phyloP scores from a whole-genome alignment of 352 stramenopile species.

The Globisporangium lucens region DNA sequence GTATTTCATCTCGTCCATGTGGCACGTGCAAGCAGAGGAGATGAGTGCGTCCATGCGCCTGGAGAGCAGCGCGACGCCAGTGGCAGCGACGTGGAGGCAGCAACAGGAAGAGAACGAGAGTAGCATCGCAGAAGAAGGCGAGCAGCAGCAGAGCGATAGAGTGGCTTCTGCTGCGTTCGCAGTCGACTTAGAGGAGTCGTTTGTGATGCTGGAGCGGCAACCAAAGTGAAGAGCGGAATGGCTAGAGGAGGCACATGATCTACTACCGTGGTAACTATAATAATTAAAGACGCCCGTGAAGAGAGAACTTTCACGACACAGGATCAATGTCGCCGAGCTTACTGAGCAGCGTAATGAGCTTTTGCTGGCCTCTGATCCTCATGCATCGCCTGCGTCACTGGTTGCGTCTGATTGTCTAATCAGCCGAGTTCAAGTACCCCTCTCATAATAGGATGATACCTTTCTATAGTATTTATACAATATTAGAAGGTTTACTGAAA shows the following conservation, averaged over 20 bases:
- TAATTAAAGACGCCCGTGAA: constrained; percentile 1
- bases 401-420: background rate
- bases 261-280: constrained; percentile 6
- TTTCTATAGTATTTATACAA: background rate
- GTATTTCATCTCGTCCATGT: constrained; percentile 82
- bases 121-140: background rate
- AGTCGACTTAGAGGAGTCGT: constrained; percentile 56
- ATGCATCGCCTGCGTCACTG: background rate
- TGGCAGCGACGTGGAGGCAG: background rate
- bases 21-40: constrained; percentile 74
- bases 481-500: background rate
- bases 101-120: constrained; percentile 11
- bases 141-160: constrained; percentile 12
- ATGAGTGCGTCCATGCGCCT: constrained; percentile 69
- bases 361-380: background rate
- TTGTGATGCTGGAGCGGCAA: constrained; percentile 66
- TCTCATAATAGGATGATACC: background rate
- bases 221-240: constrained; percentile 9
- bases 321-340: background rate
- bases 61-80: constrained; percentile 13
- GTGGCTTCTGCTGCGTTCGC: constrained; percentile 9
- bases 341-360: background rate
- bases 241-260: background rate
- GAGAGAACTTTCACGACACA: background rate
- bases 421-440: background rate